These are phyloP conservation scores for Neurospora cerealis DNA, from an alignment of 495 filamentous ascomycete species.

Conservation along the genomic window DNA sequence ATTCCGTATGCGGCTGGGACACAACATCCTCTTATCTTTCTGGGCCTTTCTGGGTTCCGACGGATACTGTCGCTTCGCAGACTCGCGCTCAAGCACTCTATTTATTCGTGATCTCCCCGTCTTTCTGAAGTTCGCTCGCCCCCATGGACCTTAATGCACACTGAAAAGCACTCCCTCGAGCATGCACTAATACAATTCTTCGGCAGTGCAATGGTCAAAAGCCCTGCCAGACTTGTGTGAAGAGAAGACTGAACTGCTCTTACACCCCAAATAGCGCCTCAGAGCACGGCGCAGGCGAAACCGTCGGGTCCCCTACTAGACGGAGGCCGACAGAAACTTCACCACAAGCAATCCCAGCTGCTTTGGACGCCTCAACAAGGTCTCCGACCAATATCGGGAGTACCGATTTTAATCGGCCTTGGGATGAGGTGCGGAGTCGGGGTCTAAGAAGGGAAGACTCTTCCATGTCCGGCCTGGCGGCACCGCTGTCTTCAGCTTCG, in stretches of 20 bases:
- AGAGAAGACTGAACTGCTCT: constrained; percentile 43
- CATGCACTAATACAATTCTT: neutral
- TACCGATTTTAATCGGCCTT: constrained; percentile 10
- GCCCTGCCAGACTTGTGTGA: constrained; percentile 58
- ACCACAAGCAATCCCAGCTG: constrained; percentile 14
- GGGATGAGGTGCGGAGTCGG: constrained; percentile 14
- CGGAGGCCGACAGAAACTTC: constrained; percentile 33
- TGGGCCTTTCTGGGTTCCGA: neutral
- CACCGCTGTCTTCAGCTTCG: constrained; percentile 7
- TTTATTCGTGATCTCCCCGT: neutral
- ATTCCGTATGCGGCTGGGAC: neutral
- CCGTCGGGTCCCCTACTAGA: constrained; percentile 34
- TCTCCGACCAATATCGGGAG: constrained; percentile 4
- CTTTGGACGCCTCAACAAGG: constrained; percentile 10
- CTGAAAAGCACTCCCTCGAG: neutral
- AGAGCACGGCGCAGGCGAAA: constrained; percentile 23
- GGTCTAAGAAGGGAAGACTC: constrained; percentile 8
- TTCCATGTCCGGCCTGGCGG: constrained; percentile 11
- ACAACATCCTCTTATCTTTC: neutral
- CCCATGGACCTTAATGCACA: neutral
- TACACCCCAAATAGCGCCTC: constrained; percentile 31
- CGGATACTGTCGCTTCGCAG: neutral
- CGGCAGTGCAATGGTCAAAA: constrained; percentile 57
- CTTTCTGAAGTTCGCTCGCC: neutral
- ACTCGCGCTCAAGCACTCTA: neutral